Base-by-base conservation (phyloP, 2,329 filamentous ascomycete species). In the Cladosporium sphaerospermum region DNA sequence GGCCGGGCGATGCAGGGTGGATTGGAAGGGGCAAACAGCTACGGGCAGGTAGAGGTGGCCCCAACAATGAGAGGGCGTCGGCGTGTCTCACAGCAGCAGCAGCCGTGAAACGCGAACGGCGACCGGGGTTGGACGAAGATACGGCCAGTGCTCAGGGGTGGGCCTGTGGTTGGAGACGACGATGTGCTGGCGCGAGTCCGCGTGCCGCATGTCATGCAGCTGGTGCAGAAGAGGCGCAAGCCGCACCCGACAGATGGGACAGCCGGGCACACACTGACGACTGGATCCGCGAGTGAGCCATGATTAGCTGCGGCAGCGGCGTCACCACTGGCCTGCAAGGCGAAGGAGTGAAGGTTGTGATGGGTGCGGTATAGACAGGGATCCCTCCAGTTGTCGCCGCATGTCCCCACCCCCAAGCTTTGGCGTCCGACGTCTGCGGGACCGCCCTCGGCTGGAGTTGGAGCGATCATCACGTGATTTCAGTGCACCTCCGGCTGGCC, bases 91-190 rank as follows among this genome's bases (percentile, higher is more conserved):
- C 48, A 44, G 32, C 32, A 18, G 48, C 48, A 44, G 48, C 34
- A 42, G 47, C 48, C 28, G 48, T 44, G 48, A 43, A 51, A 51
- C 48, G 48, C 40, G 48, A 51, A 51, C 39, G 18, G 16, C 32
- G 32, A 36, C 48, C 41, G n/a, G 48, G 48, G 48, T 51, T 51
- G 48, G 48, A 51, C 40, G 32, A n/a, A 51, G 48, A 51, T 51
- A 51, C 47, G 40, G 48, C 32, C 28, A 19, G 31, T 39, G 16
- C 31, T 36, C 48, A 43, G 48, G 48, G 48, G 48, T 44, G 48
- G 32, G 32, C 48, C 40, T 51, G 48, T 51, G 40, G 39, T 51
- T 32, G 42, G 42, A 36, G 39, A 32, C 37, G 40, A 44, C 9
- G 14, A 18, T 51, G 48, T 37, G 48, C 48, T 51, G 48, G 48